Percentiles rank a stretch among this genome's conserved stretches.
phyloP scores from a whole-genome alignment of 345 rosid species.

The Bretschneidera sinensis region DNA sequence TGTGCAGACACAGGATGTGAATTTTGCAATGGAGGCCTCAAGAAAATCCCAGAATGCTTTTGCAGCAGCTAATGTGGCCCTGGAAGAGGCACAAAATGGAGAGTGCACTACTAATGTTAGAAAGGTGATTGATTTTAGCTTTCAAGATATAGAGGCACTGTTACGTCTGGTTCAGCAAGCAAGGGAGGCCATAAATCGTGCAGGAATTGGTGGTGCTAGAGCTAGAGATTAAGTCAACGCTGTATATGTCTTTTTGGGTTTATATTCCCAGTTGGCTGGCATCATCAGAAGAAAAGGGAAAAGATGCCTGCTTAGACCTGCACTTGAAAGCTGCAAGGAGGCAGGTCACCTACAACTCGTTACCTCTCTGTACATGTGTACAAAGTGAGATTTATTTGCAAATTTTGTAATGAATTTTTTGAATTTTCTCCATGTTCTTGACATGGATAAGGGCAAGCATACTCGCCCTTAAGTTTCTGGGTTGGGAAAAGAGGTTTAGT shows the following conservation, averaged over 20 bases:
- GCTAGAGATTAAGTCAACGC: too few species aligned
- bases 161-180: constrained; percentile 54
- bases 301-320: too few species aligned
- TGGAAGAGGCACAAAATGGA: constrained; percentile 36
- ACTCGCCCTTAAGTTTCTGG: constrained; percentile 22
- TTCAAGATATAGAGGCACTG: constrained; percentile 66
- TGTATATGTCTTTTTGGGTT: too few species aligned
- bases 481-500: constrained; percentile 17
- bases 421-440: constrained; percentile 11
- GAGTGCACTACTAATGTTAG: constrained; percentile 44
- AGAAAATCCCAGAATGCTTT: constrained; percentile 55
- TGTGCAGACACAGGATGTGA: constrained; percentile 66
- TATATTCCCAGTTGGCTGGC: too few species aligned
- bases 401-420: constrained; percentile 26
- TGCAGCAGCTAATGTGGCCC: constrained; percentile 31
- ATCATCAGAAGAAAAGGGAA: neutral
- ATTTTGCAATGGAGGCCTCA: constrained; percentile 72
- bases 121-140: constrained; percentile 62
- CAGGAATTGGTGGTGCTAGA: too few species aligned
- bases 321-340: constrained; percentile 18
- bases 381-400: constrained; percentile 38
- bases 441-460: constrained; percentile 20
- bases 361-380: constrained; percentile 41
- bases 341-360: constrained; percentile 12
- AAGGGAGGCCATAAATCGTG: constrained; percentile 44